Conservation (phyloP, 2,329 filamentous ascomycete species). For the Lecanicillium sp. region DNA sequence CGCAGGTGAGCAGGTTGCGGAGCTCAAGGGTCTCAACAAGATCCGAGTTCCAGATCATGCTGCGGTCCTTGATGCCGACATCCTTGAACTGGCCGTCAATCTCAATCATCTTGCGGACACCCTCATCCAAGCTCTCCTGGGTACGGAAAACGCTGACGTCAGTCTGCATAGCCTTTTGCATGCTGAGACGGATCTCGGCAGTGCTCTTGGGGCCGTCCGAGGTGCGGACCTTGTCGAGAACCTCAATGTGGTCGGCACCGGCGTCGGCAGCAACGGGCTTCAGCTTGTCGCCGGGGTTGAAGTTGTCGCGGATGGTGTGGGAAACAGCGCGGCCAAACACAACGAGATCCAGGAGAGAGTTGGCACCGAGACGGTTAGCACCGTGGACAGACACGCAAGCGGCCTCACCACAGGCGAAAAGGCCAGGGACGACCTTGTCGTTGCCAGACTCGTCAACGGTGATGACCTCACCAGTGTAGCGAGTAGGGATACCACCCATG, state of each 20-base stretch:
- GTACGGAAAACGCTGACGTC: slow-evolving; percentile 96
- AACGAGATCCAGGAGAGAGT: slow-evolving; percentile 94
- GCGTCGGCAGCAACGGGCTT: slow-evolving; percentile 77
- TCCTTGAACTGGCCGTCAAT: slow-evolving; percentile 75
- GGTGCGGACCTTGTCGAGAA: slow-evolving; percentile 78
- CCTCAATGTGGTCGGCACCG: slow-evolving; percentile 77
- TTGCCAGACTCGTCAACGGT: slow-evolving; percentile 79
- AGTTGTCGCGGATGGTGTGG: slow-evolving; percentile 93
- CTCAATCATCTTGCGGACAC: slow-evolving; percentile 78
- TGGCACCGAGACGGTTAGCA: slow-evolving; percentile 94
- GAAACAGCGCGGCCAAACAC: slow-evolving; percentile 97
- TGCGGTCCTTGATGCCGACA: slow-evolving; percentile 93
- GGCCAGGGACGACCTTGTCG: slow-evolving; percentile 87
- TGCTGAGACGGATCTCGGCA: slow-evolving; percentile 77
- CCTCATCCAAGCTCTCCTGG: slow-evolving; percentile 87
- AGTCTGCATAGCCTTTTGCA: slow-evolving; percentile 98
- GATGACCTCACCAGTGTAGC: slow-evolving; percentile 93
- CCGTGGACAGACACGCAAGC: slow-evolving; percentile 97
- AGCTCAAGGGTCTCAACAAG: slow-evolving; percentile 94
- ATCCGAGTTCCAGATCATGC: slow-evolving; percentile 99
- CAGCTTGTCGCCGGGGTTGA: slow-evolving; percentile 73
- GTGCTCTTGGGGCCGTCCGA: slow-evolving; percentile 81
- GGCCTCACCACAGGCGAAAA: slow-evolving; percentile 95
- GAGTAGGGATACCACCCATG: slow-evolving; percentile 98
- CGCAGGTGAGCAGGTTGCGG: slow-evolving; percentile 92